Conservation (phyloP, 371 early-diverging fungal species). For the Rhizopus microsporus region DNA sequence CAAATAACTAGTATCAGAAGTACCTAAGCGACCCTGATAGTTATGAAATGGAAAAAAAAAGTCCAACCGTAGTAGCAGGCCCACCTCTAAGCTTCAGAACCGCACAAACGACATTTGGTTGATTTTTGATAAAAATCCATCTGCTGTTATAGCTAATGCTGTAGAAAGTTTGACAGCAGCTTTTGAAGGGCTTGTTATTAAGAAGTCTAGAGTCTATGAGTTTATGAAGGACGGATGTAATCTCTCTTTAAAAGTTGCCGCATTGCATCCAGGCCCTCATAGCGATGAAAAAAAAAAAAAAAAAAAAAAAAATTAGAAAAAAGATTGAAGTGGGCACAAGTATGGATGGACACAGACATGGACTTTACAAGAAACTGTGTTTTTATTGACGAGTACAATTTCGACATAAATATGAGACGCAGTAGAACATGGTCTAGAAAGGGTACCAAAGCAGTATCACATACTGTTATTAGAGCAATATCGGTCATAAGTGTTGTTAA, state of each 20-base stretch:
- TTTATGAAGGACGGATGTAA: no score
- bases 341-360: constrained; percentile 8
- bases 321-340: constrained; percentile 2
- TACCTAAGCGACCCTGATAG: no score
- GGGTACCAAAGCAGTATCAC: constrained; percentile 5
- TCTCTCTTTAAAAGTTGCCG: constrained; percentile 10
- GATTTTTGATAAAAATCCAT: constrained; percentile 8
- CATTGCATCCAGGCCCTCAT: constrained; percentile 7
- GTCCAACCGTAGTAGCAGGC: no score
- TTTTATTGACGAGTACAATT: no score
- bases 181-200: constrained; percentile 8
- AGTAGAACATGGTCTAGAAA: constrained; percentile 2
- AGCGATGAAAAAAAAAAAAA: constrained; percentile 3
- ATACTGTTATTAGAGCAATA: constrained; percentile 8
- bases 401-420: constrained; percentile 13
- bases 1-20: no score
- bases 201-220: constrained; percentile 15
- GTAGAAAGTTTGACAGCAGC: constrained; percentile 1
- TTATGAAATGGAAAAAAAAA: no score
- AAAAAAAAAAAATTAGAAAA: no score
- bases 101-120: no score
- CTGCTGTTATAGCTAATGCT: constrained; percentile 5
- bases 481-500: constrained; percentile 15
- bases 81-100: no score
- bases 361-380: constrained; percentile 11